A percentile compares a stretch with the other conserved stretches of the same genome.
Conservation (phyloP, 371 early-diverging fungal species). For the Mycotypha africana region DNA sequence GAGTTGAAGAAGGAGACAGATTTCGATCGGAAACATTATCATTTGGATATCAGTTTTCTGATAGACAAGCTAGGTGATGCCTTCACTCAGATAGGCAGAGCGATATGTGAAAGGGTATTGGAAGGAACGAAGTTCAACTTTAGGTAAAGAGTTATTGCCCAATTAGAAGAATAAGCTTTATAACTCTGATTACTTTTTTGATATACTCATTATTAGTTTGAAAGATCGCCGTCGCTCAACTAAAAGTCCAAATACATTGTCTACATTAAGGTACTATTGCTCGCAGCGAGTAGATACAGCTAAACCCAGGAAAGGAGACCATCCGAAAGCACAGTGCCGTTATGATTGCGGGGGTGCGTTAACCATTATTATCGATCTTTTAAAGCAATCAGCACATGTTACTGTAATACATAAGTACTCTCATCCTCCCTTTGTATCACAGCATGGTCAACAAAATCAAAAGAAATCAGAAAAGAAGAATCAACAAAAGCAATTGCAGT, state of each 20-base stretch:
- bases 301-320: slow-evolving; percentile 40
- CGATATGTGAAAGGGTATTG: slow-evolving; percentile 38
- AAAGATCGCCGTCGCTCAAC: slow-evolving; percentile 46
- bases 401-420: slow-evolving; percentile 41
- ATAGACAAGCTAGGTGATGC: slow-evolving; percentile 23
- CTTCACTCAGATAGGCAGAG: slow-evolving; percentile 44
- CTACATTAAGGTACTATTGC: slow-evolving; percentile 44
- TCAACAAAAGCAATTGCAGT: slow-evolving; percentile 1
- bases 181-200: neutral
- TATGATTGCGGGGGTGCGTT: slow-evolving; percentile 46
- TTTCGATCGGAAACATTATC: slow-evolving; percentile 40
- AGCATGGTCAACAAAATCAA: slow-evolving; percentile 23
- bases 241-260: slow-evolving; percentile 38
- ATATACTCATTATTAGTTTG: slow-evolving; percentile 18
- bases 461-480: slow-evolving; percentile 5
- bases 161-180: neutral
- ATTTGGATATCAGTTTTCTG: slow-evolving; percentile 29
- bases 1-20: slow-evolving; percentile 29
- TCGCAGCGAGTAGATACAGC: slow-evolving; percentile 44
- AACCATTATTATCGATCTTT: slow-evolving; percentile 43
- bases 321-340: slow-evolving; percentile 33
- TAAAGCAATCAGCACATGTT: slow-evolving; percentile 37
- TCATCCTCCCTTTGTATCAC: slow-evolving; percentile 40
- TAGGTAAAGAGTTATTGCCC: too few relatives aligned
- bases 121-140: slow-evolving; percentile 45